Percentiles rank a stretch among this genome's conserved stretches.
Conservation (phyloP, 305 asterid genomes). For the Fraxinus sp. region DNA sequence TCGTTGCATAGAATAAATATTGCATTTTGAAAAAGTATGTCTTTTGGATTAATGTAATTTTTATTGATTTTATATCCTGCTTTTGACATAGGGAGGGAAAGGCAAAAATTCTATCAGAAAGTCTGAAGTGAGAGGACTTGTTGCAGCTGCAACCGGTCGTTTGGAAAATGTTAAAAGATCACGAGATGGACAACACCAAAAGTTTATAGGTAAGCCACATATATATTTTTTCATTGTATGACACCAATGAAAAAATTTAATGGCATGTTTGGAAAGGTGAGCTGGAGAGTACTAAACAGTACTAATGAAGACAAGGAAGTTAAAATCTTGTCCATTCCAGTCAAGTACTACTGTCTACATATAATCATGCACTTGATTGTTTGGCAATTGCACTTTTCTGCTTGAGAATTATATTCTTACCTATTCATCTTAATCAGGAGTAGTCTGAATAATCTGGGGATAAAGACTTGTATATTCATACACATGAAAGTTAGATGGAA, state of each 20-base stretch:
- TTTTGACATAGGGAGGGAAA: constrained; percentile 46
- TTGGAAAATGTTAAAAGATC: constrained; percentile 47
- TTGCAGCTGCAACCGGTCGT: constrained; percentile 41
- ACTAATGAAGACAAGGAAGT: background rate
- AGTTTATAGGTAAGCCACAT: constrained; percentile 45
- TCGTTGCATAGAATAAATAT: background rate
- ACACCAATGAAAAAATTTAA: background rate
- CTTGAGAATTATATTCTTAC: background rate
- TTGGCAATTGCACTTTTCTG: constrained; percentile 9
- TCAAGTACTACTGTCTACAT: background rate
- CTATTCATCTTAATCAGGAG: background rate
- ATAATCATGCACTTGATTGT: background rate
- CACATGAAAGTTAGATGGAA: background rate
- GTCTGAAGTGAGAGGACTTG: constrained; percentile 39
- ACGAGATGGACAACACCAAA: constrained; percentile 46
- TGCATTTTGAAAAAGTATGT: constrained; percentile 10
- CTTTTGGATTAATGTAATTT: background rate
- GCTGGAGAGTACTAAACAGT: background rate
- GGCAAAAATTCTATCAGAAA: constrained; percentile 33
- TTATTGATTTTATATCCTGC: background rate
- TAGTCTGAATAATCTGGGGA: background rate
- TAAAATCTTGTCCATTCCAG: background rate
- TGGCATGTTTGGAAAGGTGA: background rate
- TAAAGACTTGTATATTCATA: background rate
- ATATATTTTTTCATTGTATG: background rate